These are phyloP conservation scores for Dothideomycetidae sp. DNA, from an alignment of 2,329 filamentous ascomycete genomes.

Conservation along the genomic window DNA sequence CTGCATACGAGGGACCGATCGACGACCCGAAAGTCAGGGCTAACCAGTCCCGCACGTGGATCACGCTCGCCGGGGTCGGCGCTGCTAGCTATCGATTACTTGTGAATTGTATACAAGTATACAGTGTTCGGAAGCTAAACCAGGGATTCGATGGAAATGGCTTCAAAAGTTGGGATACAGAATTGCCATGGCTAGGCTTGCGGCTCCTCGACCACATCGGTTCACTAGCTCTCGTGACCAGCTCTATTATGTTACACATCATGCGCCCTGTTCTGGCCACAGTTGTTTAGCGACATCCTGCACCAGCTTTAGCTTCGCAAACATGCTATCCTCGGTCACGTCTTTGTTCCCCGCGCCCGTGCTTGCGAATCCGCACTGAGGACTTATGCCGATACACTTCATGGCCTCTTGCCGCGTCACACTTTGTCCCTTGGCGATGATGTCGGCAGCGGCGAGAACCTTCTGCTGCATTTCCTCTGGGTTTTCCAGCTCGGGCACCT, in stretches of 20 bases:
- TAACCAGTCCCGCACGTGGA: too few relatives aligned
- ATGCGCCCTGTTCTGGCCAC: slow-evolving; percentile 22
- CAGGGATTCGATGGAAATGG: too few relatives aligned
- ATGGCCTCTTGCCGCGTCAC: slow-evolving; percentile 23
- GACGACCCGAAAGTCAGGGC: too few relatives aligned
- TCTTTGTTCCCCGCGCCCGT: slow-evolving; percentile 24
- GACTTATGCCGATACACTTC: slow-evolving; percentile 25
- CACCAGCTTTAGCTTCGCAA: slow-evolving; percentile 24
- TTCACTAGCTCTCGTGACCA: slow-evolving; percentile 3
- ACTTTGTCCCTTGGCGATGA: slow-evolving; percentile 25
- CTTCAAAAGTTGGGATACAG: background rate
- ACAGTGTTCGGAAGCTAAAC: too few relatives aligned
- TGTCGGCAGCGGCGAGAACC: slow-evolving; percentile 23
- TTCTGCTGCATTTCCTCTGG: slow-evolving; percentile 21
- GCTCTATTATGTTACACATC: too few relatives aligned
- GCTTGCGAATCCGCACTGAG: slow-evolving; percentile 26
- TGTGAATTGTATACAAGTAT: too few relatives aligned
- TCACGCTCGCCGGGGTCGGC: too few relatives aligned
- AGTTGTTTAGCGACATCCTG: slow-evolving; percentile 24
- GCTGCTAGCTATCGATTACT: too few relatives aligned
- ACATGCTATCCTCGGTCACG: slow-evolving; percentile 27
- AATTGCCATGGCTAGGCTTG: slow-evolving; percentile 1
- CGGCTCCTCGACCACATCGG: too few relatives aligned
- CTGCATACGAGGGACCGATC: too few relatives aligned
- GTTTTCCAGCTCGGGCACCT: slow-evolving; percentile 25